phyloP scores from a whole-genome alignment of 2,329 filamentous ascomycete genomes.

The Colletotrichum tanaceti region DNA sequence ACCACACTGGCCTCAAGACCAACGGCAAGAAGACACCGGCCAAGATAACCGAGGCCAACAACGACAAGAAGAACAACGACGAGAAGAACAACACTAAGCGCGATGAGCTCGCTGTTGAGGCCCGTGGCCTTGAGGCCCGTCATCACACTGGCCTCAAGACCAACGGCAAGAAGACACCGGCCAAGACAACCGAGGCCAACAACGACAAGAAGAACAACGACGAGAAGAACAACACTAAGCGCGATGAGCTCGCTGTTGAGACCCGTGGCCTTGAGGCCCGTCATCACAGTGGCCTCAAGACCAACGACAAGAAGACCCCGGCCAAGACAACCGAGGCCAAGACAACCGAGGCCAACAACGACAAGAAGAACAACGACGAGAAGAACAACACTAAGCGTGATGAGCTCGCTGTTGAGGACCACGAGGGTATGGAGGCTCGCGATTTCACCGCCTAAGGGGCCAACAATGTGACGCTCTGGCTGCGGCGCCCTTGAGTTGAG shows the following conservation, averaged over 20 bases:
- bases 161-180: conserved; percentile 38
- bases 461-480: conserved; percentile 24
- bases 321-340: conserved; percentile 38
- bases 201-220: too few species aligned
- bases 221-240: conserved; percentile 19
- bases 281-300: too few species aligned
- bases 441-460: conserved; percentile 30
- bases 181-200: conserved; percentile 24
- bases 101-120: conserved; percentile 4
- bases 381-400: conserved; percentile 22
- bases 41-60: conserved; percentile 29
- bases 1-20: conserved; percentile 36
- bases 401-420: conserved; percentile 13
- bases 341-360: conserved; percentile 19
- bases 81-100: conserved; percentile 23
- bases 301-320: too few species aligned
- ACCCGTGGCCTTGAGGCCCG: too few species aligned
- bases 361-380: too few species aligned
- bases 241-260: conserved; percentile 23
- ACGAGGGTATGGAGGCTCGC: conserved; percentile 25
- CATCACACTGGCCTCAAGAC: conserved; percentile 36
- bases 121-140: too few species aligned
- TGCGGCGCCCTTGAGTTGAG: conserved; percentile 18
- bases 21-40: too few species aligned
- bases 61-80: background rate